A percentile compares a stretch with the other conserved stretches of the same genome.
phyloP scores from a whole-genome alignment of 1,139 yeast genomes.

The Blastobotrys raffinosifermentans region DNA sequence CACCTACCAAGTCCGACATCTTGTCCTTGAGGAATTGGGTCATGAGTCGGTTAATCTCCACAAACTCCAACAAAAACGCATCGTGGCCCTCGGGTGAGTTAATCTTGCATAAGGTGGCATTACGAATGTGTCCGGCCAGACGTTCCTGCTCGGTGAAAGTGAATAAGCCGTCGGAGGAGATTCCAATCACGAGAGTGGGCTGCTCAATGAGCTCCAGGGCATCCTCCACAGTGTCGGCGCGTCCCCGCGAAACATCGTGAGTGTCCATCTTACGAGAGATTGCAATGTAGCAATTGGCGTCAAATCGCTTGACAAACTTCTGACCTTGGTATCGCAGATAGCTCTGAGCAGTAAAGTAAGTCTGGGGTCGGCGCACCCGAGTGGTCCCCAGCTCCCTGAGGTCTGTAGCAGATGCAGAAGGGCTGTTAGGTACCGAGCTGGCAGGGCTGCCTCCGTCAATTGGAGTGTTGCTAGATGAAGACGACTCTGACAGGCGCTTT shows the following conservation, averaged over 20 bases:
- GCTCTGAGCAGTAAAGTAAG: constrained; percentile 91
- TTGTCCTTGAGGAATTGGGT: constrained; percentile 54
- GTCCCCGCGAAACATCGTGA: constrained; percentile 83
- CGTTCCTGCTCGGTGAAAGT: constrained; percentile 88
- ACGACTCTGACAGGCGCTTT: constrained; percentile 19
- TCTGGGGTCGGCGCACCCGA: constrained; percentile 47
- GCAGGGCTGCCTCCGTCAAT: constrained; percentile 1
- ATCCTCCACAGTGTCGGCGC: constrained; percentile 46
- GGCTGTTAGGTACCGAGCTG: constrained; percentile 3
- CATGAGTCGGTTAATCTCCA: constrained; percentile 67
- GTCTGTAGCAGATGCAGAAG: constrained; percentile 8
- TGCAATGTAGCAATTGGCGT: constrained; percentile 93
- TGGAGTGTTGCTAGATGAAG: constrained; percentile 16
- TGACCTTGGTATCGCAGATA: constrained; percentile 90
- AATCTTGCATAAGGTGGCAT: constrained; percentile 60
- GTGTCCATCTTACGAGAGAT: constrained; percentile 91
- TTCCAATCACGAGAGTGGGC: constrained; percentile 83
- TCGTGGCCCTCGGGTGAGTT: constrained; percentile 98
- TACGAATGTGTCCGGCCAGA: constrained; percentile 68
- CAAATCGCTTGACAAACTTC: constrained; percentile 83
- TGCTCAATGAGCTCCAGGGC: constrained; percentile 55
- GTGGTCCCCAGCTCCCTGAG: constrained; percentile 3
- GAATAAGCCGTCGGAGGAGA: constrained; percentile 86
- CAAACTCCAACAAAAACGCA: constrained; percentile 88
- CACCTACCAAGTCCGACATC: constrained; percentile 54